Evolutionary conservation across 768 basidiomycete genomes (phyloP).

Genomic region (Russula olivacea): DNA sequence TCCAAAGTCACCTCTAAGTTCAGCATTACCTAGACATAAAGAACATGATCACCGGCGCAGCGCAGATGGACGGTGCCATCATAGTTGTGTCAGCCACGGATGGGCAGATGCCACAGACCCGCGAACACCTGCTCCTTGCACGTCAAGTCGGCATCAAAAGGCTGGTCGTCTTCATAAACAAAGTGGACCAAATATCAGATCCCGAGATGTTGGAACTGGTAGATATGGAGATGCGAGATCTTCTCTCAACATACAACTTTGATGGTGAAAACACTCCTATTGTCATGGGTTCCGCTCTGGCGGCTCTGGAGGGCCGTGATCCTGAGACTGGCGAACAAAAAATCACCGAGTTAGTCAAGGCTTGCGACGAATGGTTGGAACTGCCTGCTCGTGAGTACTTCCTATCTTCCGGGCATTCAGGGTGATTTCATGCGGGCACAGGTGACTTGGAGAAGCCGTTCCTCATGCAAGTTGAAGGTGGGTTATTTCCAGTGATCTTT

Average conservation of each 20-base stretch:
- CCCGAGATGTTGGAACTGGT: constrained; percentile 98
- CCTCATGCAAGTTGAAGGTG: constrained; percentile 89
- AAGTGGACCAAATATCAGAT: constrained; percentile 94
- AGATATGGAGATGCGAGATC: constrained; percentile 99
- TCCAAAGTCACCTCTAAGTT: constrained; percentile 21
- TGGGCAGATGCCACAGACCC: constrained; percentile 99
- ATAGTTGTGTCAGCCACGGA: constrained; percentile 98
- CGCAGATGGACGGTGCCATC: constrained; percentile 95
- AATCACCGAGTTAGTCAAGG: constrained; percentile 73
- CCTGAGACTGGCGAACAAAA: constrained; percentile 74
- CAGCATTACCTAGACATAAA: constrained; percentile 61
- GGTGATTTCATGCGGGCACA: constrained; percentile 30
- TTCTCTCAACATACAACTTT: constrained; percentile 85
- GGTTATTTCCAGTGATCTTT: constrained; percentile 1
- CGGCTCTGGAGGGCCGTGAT: constrained; percentile 85
- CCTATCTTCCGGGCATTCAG: not conserved
- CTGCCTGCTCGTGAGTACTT: constrained; percentile 72
- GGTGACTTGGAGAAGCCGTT: constrained; percentile 98
- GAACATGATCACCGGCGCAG: constrained; percentile 99
- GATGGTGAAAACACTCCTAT: constrained; percentile 99
- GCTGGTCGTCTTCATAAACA: constrained; percentile 99
- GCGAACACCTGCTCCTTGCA: constrained; percentile 95
- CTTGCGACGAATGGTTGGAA: constrained; percentile 93
- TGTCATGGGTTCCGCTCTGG: constrained; percentile 93
- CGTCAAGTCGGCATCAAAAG: constrained; percentile 97